Conservation (phyloP, 176 grass and related monocot genomes). For the Carex myosuroides region DNA sequence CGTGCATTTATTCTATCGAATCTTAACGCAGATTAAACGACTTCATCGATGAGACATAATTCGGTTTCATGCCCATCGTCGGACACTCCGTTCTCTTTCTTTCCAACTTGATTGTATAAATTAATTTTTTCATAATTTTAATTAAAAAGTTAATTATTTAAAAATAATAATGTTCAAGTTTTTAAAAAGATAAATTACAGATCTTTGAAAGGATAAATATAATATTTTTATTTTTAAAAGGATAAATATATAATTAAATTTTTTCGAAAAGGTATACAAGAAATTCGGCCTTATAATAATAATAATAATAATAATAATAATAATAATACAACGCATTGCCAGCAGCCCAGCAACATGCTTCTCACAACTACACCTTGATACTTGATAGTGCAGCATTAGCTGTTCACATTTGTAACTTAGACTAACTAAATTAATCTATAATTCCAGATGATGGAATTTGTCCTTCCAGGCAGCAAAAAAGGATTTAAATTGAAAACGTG, state of each 20-base stretch:
- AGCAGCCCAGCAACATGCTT: neutral
- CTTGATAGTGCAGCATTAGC: neutral
- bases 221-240: no score
- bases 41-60: no score
- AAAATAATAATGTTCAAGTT: neutral
- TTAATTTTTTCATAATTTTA: neutral
- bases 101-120: no score
- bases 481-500: constrained; percentile 6
- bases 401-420: neutral
- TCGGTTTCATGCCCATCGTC: no score
- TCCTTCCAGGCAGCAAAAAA: neutral
- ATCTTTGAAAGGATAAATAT: neutral
- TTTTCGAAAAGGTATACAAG: neutral
- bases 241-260: neutral
- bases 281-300: neutral
- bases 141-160: neutral
- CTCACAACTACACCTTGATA: neutral
- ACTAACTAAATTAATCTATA: neutral
- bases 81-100: no score
- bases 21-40: no score
- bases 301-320: neutral
- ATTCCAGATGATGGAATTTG: neutral
- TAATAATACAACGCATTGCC: neutral
- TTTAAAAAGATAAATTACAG: no score
- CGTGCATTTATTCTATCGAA: no score